Conservation (phyloP, 2,329 filamentous ascomycete genomes). For the Rutstroemia sydowiana region DNA sequence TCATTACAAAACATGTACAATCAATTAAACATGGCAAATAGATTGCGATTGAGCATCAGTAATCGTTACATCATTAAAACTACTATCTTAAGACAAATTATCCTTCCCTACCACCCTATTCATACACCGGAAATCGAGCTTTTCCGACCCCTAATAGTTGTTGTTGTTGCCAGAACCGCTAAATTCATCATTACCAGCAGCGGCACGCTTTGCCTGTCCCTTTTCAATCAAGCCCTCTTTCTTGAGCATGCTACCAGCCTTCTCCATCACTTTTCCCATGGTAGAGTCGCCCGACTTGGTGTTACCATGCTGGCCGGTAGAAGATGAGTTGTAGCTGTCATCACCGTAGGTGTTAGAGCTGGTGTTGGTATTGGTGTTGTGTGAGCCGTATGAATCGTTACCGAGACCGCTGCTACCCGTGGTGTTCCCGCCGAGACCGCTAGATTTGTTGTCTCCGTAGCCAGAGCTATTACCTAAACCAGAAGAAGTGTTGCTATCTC, state of each 20-base stretch:
- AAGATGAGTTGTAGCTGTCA: background rate
- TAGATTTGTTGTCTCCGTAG: too few species aligned
- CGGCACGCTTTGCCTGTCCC: constrained; percentile 44
- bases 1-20: too few species aligned
- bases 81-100: too few species aligned
- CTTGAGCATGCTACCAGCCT: constrained; percentile 43
- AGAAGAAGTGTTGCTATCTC: background rate
- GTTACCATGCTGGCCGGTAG: constrained; percentile 15
- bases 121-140: background rate
- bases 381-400: constrained; percentile 9
- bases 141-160: background rate
- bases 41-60: too few species aligned
- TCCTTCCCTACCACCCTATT: too few species aligned
- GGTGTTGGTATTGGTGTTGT: constrained; percentile 2
- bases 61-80: too few species aligned
- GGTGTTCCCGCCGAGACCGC: constrained; percentile 9
- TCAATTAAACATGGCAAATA: too few species aligned
- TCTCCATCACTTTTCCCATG: constrained; percentile 51
- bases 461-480: too few species aligned
- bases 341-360: constrained; percentile 15
- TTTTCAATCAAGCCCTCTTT: constrained; percentile 41
- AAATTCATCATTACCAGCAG: constrained; percentile 26
- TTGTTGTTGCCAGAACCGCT: constrained; percentile 7
- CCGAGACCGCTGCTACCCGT: too few species aligned
- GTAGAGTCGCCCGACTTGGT: constrained; percentile 26